Conservation (phyloP, 345 rosid genomes). For the Sonneratia alba region DNA sequence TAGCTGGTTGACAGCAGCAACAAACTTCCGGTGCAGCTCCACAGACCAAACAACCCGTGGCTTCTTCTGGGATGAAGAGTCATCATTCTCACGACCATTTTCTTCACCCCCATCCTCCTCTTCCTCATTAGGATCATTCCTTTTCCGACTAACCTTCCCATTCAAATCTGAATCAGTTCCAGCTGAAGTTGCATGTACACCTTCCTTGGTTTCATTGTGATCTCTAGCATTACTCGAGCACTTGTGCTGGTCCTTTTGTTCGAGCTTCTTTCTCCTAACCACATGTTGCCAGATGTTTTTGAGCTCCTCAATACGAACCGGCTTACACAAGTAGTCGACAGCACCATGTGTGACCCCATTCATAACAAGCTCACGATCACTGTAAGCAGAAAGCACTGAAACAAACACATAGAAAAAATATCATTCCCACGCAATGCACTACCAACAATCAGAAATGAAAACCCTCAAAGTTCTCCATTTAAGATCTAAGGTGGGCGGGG, state of each 20-base stretch:
- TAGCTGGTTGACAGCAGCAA: slow-evolving; percentile 72
- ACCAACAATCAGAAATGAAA: no score
- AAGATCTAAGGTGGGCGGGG: no score
- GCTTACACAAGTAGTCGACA: slow-evolving; percentile 75
- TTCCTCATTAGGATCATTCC: slow-evolving; percentile 62
- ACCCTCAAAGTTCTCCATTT: no score
- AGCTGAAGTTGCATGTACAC: slow-evolving; percentile 21
- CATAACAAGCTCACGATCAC: slow-evolving; percentile 70
- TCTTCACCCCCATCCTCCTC: slow-evolving; percentile 65
- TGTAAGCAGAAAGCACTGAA: slow-evolving; percentile 79
- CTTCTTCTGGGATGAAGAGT: slow-evolving; percentile 57
- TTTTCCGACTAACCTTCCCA: slow-evolving; percentile 39
- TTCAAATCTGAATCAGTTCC: slow-evolving; percentile 23
- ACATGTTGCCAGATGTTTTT: slow-evolving; percentile 93
- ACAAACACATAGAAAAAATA: slow-evolving; percentile 1
- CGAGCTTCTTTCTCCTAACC: slow-evolving; percentile 38
- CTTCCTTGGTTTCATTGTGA: slow-evolving; percentile 18
- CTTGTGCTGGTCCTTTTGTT: slow-evolving; percentile 26
- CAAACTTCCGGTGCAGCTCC: slow-evolving; percentile 77
- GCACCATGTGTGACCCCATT: slow-evolving; percentile 91
- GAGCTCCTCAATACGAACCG: slow-evolving; percentile 73
- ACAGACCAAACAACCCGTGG: slow-evolving; percentile 91
- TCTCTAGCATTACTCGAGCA: slow-evolving; percentile 20
- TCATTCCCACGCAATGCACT: no score
- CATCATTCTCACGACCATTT: slow-evolving; percentile 52